Evolutionary conservation across 2,329 filamentous ascomycete genomes (phyloP).

Genomic region (Pestalotiopsis sp.): DNA sequence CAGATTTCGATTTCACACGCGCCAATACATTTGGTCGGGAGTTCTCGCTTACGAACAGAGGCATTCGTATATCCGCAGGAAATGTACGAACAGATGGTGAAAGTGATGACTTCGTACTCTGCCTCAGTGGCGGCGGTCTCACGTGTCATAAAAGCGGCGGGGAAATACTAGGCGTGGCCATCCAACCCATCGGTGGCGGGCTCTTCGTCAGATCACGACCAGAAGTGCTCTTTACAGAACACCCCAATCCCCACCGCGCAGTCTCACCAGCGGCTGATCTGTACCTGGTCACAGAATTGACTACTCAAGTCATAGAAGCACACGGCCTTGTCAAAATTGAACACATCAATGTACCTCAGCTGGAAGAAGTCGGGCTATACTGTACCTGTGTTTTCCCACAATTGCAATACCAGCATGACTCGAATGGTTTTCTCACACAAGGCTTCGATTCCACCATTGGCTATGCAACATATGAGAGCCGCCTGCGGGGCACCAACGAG

Average conservation of each 20-base stretch:
- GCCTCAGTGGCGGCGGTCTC: not conserved
- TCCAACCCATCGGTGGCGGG: not conserved
- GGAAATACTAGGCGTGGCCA: not conserved
- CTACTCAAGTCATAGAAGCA: not conserved
- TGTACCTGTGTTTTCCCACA: not conserved
- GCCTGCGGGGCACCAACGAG: accelerated
- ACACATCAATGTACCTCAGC: not conserved
- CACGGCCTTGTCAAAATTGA: not conserved
- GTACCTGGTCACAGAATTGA: not conserved
- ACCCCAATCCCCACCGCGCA: too few relatives aligned
- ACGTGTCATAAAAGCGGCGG: not conserved
- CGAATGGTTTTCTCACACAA: not conserved
- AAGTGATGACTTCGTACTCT: not conserved
- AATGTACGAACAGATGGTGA: not conserved
- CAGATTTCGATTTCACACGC: not conserved
- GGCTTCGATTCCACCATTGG: not conserved
- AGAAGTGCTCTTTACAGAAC: not conserved
- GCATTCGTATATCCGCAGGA: not conserved
- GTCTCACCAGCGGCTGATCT: not conserved
- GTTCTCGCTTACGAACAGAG: not conserved
- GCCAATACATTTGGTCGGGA: not conserved
- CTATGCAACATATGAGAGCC: not conserved
- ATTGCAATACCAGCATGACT: not conserved
- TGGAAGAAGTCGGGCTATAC: not conserved
- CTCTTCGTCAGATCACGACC: not conserved